Percentiles rank a stretch among this genome's conserved stretches.
These are phyloP conservation scores for Colletotrichum sp. DNA, from an alignment of 2,329 filamentous ascomycete genomes.

Conservation along the genomic window DNA sequence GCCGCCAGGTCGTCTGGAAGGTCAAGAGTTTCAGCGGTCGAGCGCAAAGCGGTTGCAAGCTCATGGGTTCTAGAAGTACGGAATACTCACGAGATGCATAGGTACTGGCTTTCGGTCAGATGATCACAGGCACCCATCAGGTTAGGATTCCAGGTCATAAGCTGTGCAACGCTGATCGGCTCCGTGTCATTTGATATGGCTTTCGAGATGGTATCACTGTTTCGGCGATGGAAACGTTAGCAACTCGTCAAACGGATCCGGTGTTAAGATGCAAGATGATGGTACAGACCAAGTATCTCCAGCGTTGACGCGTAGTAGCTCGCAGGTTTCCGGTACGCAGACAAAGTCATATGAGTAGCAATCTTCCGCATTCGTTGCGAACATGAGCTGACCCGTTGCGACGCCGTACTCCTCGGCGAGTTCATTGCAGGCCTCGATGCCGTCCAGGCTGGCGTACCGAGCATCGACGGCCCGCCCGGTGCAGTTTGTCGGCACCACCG, in stretches of 20 bases:
- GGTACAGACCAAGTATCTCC: neutral
- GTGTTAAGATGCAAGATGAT: neutral
- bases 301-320: neutral
- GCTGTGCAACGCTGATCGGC: neutral
- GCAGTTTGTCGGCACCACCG: neutral
- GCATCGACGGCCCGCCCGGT: neutral
- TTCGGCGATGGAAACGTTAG: neutral
- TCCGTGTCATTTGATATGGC: neutral
- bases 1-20: neutral
- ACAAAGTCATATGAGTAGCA: neutral
- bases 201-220: neutral
- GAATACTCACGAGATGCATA: neutral
- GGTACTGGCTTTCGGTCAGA: neutral
- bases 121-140: slow-evolving; percentile 10
- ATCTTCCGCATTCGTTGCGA: neutral
- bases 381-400: neutral
- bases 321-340: neutral
- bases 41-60: neutral
- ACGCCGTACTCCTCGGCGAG: neutral
- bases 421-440: neutral
- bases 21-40: neutral
- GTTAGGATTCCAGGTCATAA: slow-evolving; percentile 11
- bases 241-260: neutral
- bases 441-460: neutral
- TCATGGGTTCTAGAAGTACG: neutral